Base-by-base conservation (phyloP, 2,329 filamentous ascomycete species). In the Aspergillus hortae region DNA sequence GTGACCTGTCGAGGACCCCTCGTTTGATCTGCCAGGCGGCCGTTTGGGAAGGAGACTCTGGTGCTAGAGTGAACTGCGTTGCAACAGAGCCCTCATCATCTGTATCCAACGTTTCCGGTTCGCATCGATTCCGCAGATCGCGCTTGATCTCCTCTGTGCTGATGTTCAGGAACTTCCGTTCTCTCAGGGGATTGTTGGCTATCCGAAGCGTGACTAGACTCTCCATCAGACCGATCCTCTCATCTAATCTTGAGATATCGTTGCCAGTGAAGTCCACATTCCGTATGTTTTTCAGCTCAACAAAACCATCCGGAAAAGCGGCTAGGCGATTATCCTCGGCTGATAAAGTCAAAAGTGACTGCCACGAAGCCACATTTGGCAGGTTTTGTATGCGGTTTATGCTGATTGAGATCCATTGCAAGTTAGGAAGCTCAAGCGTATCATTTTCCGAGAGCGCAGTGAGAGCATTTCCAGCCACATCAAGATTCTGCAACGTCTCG, bases 181-280 rank as follows among this genome's bases (percentile, higher is more conserved):
- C 91, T 12, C 89, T 81, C 12, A 99, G 75, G 0, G 94, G 94
- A 63, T 99, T 99, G n/a, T 90, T 91, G 41, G 85, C 86, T 30
- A 99, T 77, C 4, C 86, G 84, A 40, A 97, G 80, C 66, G 86
- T 86, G 17, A 84, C 80, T 9, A 99, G 74, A 42, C 74, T 85
- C 5, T 90, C 84, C 90, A 97, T 96, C 23, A 83, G 76, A 4
- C 87, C 88, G 52, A 97, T 83, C 57, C 85, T 85, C 0, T 89
- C 80, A 27, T 94, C 89, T 6, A 99, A 70, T 11, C 82, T 77
- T 2, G 83, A 84, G 44, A 99, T 84, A 57, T 94, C 85, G 64
- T 99, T 99, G 59, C 87, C 85, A 0, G 88, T 89, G 58, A 97
- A 87, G 68, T 96, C 90, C 27, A 87, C 88, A 51, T 86, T 87